These are phyloP conservation scores for Aspergillus clavatus DNA, from an alignment of 2,329 filamentous ascomycete genomes.

Conservation along the genomic window DNA sequence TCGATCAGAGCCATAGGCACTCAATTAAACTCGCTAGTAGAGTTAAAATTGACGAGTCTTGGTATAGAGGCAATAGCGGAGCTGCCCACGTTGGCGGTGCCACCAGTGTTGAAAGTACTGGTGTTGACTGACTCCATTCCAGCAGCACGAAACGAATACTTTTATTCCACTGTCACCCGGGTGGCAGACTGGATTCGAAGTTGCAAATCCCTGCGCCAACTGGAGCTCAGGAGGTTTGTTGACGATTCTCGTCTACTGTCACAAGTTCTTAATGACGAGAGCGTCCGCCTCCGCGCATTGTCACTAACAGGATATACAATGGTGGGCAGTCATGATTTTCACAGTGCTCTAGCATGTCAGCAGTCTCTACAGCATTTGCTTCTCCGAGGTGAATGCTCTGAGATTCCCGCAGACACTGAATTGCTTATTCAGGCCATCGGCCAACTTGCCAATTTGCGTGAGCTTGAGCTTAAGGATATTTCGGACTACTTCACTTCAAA, in stretches of 20 bases:
- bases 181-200: constrained; percentile 52
- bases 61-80: constrained; percentile 44
- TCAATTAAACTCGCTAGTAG: constrained; percentile 52
- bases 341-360: constrained; percentile 26
- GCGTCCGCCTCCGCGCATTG: constrained; percentile 24
- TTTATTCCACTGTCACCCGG: constrained; percentile 49
- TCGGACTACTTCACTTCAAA: constrained; percentile 30
- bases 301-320: constrained; percentile 28
- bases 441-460: constrained; percentile 25
- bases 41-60: constrained; percentile 48
- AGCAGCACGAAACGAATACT: constrained; percentile 45
- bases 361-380: constrained; percentile 23
- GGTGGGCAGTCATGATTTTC: constrained; percentile 19
- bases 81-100: constrained; percentile 16
- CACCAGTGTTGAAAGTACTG: constrained; percentile 44
- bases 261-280: constrained; percentile 22
- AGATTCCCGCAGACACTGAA: constrained; percentile 22
- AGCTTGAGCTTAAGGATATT: constrained; percentile 32
- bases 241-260: constrained; percentile 43
- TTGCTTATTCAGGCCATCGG: constrained; percentile 28
- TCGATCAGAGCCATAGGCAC: constrained; percentile 52
- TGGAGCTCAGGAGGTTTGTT: constrained; percentile 50
- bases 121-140: constrained; percentile 45
- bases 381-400: constrained; percentile 28
- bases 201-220: constrained; percentile 48